phyloP scores from a whole-genome alignment of 2,329 filamentous ascomycete genomes.

The Chrysoporthe cubensis region DNA sequence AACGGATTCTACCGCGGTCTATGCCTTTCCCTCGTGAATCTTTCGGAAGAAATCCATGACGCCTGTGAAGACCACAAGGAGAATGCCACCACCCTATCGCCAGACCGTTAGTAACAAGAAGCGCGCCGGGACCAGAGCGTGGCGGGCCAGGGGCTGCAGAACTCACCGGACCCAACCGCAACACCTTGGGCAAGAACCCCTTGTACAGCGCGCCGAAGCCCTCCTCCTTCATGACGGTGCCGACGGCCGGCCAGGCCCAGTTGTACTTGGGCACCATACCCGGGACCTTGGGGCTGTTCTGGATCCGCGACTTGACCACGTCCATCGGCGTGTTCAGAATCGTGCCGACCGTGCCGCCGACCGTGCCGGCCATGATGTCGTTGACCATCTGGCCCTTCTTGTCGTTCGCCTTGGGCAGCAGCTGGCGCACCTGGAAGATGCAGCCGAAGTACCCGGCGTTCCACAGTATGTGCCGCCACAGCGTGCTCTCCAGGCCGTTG shows the following conservation, averaged over 20 bases:
- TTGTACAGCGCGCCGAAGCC: conserved; percentile 93
- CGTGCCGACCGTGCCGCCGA: conserved; percentile 87
- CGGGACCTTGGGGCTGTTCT: conserved; percentile 86
- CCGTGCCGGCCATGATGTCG: conserved; percentile 81
- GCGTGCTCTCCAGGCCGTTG: conserved; percentile 93
- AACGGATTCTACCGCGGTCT: not conserved
- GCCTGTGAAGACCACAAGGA: conserved; percentile 84
- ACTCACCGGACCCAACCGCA: conserved; percentile 67
- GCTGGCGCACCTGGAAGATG: conserved; percentile 92
- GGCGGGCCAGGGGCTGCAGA: not conserved
- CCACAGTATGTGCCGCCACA: conserved; percentile 86
- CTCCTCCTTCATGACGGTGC: conserved; percentile 89
- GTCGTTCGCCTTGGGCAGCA: conserved; percentile 79
- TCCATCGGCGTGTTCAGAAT: conserved; percentile 93
- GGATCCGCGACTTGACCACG: conserved; percentile 97
- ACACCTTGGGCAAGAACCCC: conserved; percentile 94
- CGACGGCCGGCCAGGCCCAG: conserved; percentile 91
- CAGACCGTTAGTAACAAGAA: not conserved
- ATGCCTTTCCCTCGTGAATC: conserved; percentile 41
- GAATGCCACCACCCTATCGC: conserved; percentile 58
- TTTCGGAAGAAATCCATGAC: conserved; percentile 92
- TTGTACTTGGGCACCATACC: conserved; percentile 92
- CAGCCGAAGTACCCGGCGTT: conserved; percentile 97
- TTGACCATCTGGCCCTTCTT: conserved; percentile 84
- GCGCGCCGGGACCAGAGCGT: conserved; percentile 48